These are phyloP conservation scores for Protomyces inouyei DNA, from an alignment of 1,139 yeast species.

Conservation along the genomic window DNA sequence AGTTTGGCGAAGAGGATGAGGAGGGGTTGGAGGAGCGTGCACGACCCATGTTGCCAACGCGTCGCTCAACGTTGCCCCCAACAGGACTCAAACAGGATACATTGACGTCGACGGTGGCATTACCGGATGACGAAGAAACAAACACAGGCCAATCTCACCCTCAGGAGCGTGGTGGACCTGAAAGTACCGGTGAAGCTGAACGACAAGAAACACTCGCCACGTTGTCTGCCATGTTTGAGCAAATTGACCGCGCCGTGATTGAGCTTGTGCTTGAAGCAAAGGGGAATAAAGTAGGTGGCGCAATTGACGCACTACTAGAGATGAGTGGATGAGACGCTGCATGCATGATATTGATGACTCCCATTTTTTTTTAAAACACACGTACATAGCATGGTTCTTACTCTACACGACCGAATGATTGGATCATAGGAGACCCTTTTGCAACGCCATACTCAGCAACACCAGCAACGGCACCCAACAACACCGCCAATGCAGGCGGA, in stretches of 20 bases:
- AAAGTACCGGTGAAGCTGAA: constrained; percentile 39
- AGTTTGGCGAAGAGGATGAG: neutral
- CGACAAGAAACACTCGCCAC: constrained; percentile 46
- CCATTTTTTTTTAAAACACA: no score
- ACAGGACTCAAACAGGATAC: neutral
- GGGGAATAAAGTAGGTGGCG: constrained; percentile 63
- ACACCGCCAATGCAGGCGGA: constrained; percentile 29
- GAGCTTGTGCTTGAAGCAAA: constrained; percentile 67
- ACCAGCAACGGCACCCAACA: constrained; percentile 30
- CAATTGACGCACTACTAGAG: constrained; percentile 58
- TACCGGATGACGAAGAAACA: neutral
- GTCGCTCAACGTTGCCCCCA: neutral
- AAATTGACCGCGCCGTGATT: constrained; percentile 60
- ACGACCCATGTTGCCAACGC: neutral
- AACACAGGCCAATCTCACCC: constrained; percentile 25
- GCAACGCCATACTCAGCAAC: constrained; percentile 28
- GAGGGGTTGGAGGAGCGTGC: neutral
- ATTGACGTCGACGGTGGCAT: neutral
- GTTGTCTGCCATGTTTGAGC: constrained; percentile 69
- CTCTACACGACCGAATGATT: neutral
- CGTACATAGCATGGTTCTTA: neutral
- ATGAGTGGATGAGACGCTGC: constrained; percentile 12
- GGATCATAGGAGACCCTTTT: neutral
- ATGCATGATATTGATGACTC: no score
- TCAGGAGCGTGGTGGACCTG: constrained; percentile 33